Base-by-base conservation (phyloP, 208 protist genomes). In the Herpetomonas tarakana region DNA sequence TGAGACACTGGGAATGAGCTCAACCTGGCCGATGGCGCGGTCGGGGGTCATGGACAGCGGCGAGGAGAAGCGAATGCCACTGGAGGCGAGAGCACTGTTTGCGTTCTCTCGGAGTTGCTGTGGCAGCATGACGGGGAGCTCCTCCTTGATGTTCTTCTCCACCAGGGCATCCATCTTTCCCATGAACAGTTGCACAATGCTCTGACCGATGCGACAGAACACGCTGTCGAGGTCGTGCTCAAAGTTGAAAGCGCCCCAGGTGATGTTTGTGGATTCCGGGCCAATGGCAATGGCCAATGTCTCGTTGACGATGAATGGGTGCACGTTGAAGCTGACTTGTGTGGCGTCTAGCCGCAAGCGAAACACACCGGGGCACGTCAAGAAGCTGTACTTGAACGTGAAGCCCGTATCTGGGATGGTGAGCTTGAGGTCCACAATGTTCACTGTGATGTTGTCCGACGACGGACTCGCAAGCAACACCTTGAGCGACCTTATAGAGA, bases 101-200 rank as follows among this genome's bases (percentile, higher is more conserved):
- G 67, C 7, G 3, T 69, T 53, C 12, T 74, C 52, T 9, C 71
- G 65, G 1, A 78, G 47, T 19, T 71, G 52, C 12, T 19, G 9
- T 2, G 67, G 39, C 22, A 65, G 50, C 39, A 31, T 60, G 41
- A 47, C 53, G 7, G 67, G 72, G 24, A 93, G 28, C 49, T 75
- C 52, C 41, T 67, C 65, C 46, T 76, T 65, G 1, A 88, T 46
- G 47, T 72, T 61, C 9, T 35, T 28, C 16, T 59, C 68, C 25
- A 88, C 75, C 45, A 75, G 50, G 9, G 56, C 58, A 52, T 93
- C 73, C 25, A 93, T 46, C 31, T 93, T 58, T 3, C 81, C 78
- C 29, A 78, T 69, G 46, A 93, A 76, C 0, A 86, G 2, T 26
- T 77, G 62, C 11, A 86, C 47, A 11, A 90, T 18, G 3, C 39